Conservation (phyloP, 163 green algal genomes). For the Scenedesmus sp. region DNA sequence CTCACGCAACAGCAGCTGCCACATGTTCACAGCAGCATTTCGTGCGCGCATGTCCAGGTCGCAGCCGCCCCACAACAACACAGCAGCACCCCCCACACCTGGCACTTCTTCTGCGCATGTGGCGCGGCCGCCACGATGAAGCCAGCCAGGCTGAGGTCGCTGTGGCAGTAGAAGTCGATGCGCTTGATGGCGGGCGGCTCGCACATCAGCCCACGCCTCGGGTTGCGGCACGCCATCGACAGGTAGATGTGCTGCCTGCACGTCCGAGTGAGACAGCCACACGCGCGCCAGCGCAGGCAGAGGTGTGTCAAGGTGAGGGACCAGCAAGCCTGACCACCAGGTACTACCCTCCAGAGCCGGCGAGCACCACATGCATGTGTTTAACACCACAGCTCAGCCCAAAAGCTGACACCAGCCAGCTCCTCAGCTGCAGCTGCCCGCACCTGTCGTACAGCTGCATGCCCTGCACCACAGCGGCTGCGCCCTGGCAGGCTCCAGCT, state of each 20-base stretch:
- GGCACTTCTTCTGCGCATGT: slow-evolving; percentile 66
- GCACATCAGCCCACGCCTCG: slow-evolving; percentile 69
- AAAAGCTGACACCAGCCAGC: not conserved
- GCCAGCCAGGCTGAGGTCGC: slow-evolving; percentile 76
- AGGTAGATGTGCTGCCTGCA: slow-evolving; percentile 68
- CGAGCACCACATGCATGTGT: not conserved
- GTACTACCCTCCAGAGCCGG: too few relatives aligned
- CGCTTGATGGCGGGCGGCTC: slow-evolving; percentile 70
- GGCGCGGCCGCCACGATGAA: slow-evolving; percentile 75
- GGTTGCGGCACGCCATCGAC: slow-evolving; percentile 83
- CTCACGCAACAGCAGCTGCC: too few relatives aligned
- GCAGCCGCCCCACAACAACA: not conserved
- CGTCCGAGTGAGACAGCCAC: not conserved
- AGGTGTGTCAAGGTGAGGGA: too few relatives aligned
- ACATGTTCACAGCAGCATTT: too few relatives aligned
- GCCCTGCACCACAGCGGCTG: slow-evolving; percentile 45
- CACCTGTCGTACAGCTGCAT: slow-evolving; percentile 62
- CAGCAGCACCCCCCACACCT: slow-evolving; percentile 10
- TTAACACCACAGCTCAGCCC: not conserved
- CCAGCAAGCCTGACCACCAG: too few relatives aligned
- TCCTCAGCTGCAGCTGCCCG: not conserved
- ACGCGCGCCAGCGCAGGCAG: not conserved
- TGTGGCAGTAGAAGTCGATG: slow-evolving; percentile 72
- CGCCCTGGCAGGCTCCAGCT: not conserved
- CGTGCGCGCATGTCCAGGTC: too few relatives aligned